A percentile compares a stretch with the other conserved stretches of the same genome.
phyloP scores from a whole-genome alignment of 371 early-diverging fungal species.

The Mucor racemosus region DNA sequence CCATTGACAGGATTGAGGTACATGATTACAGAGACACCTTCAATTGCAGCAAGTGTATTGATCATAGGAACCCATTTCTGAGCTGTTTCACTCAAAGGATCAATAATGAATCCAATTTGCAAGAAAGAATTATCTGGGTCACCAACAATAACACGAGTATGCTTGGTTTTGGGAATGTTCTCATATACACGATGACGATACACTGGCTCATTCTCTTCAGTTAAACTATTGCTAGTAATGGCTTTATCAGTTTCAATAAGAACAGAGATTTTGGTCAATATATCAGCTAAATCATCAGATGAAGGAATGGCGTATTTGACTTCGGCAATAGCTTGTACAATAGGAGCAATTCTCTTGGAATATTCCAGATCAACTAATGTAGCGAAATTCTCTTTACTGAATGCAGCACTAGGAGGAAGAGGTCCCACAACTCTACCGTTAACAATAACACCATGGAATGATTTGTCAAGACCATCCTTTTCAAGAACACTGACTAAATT shows the following conservation, averaged over 20 bases:
- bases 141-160: slow-evolving; percentile 41
- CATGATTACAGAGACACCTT: slow-evolving; percentile 66
- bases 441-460: slow-evolving; percentile 36
- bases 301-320: slow-evolving; percentile 1
- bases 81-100: slow-evolving; percentile 77
- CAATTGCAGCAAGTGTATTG: slow-evolving; percentile 60
- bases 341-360: slow-evolving; percentile 40
- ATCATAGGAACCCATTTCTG: slow-evolving; percentile 80
- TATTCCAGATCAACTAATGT: slow-evolving; percentile 53
- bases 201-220: slow-evolving; percentile 17
- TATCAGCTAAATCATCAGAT: slow-evolving; percentile 17
- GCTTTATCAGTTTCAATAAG: slow-evolving; percentile 40
- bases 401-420: slow-evolving; percentile 36
- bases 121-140: slow-evolving; percentile 46
- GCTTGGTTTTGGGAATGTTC: slow-evolving; percentile 15
- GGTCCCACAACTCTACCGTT: slow-evolving; percentile 62
- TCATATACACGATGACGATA: slow-evolving; percentile 37
- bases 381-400: slow-evolving; percentile 56
- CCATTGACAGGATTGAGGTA: slow-evolving; percentile 60
- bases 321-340: slow-evolving; percentile 34
- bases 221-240: slow-evolving; percentile 14
- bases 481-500: slow-evolving; percentile 17
- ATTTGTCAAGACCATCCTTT: slow-evolving; percentile 27
- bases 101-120: slow-evolving; percentile 70
- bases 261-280: slow-evolving; percentile 25